Percentiles rank a stretch among this genome's conserved stretches.
These are phyloP conservation scores for Chenopodium berlandieri DNA, from an alignment of 148 eudicot species.

Conservation along the genomic window DNA sequence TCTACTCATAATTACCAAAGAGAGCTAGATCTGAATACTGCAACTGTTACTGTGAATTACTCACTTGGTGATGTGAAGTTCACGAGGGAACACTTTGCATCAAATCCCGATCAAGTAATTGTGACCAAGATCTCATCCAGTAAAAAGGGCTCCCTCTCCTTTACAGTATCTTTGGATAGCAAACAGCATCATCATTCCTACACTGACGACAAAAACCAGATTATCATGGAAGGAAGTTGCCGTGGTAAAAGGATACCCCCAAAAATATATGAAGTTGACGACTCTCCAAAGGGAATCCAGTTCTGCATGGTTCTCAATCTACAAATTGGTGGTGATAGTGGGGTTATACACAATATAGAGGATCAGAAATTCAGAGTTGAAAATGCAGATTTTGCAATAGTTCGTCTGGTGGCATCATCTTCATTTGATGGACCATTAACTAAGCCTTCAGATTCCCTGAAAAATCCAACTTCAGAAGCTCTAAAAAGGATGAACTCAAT, in stretches of 20 bases:
- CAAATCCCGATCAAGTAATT: conserved; percentile 79
- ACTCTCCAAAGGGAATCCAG: conserved; percentile 57
- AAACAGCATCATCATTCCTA: conserved; percentile 52
- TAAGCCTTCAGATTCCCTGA: conserved; percentile 59
- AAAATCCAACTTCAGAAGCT: conserved; percentile 55
- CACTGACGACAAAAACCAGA: conserved; percentile 53
- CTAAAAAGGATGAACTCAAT: conserved; percentile 38
- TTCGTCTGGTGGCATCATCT: conserved; percentile 67
- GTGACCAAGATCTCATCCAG: conserved; percentile 64
- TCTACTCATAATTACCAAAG: conserved; percentile 48
- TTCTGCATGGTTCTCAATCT: conserved; percentile 64
- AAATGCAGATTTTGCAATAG: conserved; percentile 66
- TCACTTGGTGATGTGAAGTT: conserved; percentile 55
- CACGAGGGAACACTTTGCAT: conserved; percentile 73
- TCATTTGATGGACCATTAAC: conserved; percentile 76
- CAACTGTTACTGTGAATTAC: conserved; percentile 64
- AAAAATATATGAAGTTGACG: conserved; percentile 5
- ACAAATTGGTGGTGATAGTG: conserved; percentile 47
- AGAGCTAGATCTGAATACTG: conserved; percentile 81
- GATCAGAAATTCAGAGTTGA: conserved; percentile 57
- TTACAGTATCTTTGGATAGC: conserved; percentile 67
- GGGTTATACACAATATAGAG: conserved; percentile 40
- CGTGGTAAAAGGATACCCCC: conserved; percentile 23
- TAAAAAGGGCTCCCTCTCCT: conserved; percentile 61
- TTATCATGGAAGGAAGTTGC: conserved; percentile 79